Evolutionary conservation across 495 filamentous ascomycete genomes (phyloP).

Genomic region (Lasiosphaeris hirsuta): DNA sequence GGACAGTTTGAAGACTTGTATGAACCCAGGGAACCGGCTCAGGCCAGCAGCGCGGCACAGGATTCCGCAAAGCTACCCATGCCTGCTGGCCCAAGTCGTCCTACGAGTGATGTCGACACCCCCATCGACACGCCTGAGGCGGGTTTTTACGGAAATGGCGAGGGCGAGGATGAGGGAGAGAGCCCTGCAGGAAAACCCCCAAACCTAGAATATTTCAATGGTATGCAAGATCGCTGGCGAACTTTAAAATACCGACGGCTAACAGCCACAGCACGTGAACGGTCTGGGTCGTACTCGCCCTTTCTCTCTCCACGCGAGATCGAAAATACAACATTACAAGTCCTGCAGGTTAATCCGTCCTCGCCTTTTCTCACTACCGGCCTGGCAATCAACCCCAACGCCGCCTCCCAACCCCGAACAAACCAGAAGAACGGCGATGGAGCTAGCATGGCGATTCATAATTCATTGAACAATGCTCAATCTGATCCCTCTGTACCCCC

Average conservation of each 20-base stretch:
- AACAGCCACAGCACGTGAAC: constrained; percentile 32
- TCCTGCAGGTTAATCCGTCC: neutral
- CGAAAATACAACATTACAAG: constrained; percentile 18
- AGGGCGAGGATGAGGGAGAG: constrained; percentile 29
- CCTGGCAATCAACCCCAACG: neutral
- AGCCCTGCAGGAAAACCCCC: constrained; percentile 6
- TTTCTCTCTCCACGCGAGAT: constrained; percentile 46
- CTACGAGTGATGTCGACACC: constrained; percentile 22
- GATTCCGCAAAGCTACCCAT: constrained; percentile 4
- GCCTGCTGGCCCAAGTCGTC: constrained; percentile 9
- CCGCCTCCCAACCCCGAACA: neutral
- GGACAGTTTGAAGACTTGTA: constrained; percentile 53
- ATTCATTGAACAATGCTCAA: neutral
- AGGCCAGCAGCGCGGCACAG: constrained; percentile 7
- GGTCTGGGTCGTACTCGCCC: constrained; percentile 52
- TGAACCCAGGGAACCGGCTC: constrained; percentile 29
- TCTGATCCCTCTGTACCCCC: neutral
- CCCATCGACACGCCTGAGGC: constrained; percentile 27
- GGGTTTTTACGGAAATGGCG: constrained; percentile 29
- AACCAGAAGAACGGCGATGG: neutral
- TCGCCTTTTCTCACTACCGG: neutral
- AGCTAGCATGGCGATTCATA: neutral
- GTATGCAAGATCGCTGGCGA: neutral
- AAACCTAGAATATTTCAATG: too few species aligned
- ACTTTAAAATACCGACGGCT: neutral